Evolutionary conservation across 129 eudicot genomes (phyloP).

Genomic region (Solidago caesia): DNA sequence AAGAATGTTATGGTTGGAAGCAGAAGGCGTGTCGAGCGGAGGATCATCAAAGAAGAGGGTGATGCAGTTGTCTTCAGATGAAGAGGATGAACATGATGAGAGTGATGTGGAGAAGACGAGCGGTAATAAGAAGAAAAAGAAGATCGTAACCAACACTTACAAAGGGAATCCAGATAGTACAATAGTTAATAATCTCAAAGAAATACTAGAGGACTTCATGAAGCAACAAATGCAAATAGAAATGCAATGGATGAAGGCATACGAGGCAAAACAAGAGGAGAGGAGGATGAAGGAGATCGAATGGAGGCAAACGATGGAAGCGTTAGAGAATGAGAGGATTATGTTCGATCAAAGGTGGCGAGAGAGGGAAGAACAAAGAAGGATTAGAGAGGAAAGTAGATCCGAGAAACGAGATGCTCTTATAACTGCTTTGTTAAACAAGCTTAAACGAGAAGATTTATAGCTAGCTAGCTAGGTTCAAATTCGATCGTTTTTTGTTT

Average conservation of each 20-base stretch:
- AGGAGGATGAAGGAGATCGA: slow-evolving; percentile 66
- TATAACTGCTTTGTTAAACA: slow-evolving; percentile 57
- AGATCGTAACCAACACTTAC: slow-evolving; percentile 8
- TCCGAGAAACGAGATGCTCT: slow-evolving; percentile 83
- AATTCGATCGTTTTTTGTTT: not conserved
- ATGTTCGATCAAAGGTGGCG: slow-evolving; percentile 63
- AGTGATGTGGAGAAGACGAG: slow-evolving; percentile 34
- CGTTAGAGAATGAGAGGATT: slow-evolving; percentile 63
- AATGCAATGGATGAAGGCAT: slow-evolving; percentile 56
- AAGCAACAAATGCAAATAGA: slow-evolving; percentile 77
- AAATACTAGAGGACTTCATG: slow-evolving; percentile 71
- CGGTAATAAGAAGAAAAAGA: slow-evolving; percentile 46
- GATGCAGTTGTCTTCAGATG: slow-evolving; percentile 58
- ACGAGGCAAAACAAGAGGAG: slow-evolving; percentile 76
- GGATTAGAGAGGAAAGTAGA: slow-evolving; percentile 58
- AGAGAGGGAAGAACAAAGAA: slow-evolving; percentile 68
- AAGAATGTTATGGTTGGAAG: slow-evolving; percentile 79
- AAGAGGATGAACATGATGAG: slow-evolving; percentile 63
- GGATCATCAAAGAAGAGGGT: slow-evolving; percentile 43
- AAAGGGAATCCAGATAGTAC: slow-evolving; percentile 7
- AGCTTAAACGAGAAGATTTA: slow-evolving; percentile 51
- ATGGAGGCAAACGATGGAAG: slow-evolving; percentile 84
- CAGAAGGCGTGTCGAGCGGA: slow-evolving; percentile 36
- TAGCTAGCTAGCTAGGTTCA: not conserved
- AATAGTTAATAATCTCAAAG: slow-evolving; percentile 38